A percentile compares a stretch with the other conserved stretches of the same genome.
These are phyloP conservation scores for Aureobasidium sp. DNA, from an alignment of 2,329 filamentous ascomycete genomes.

Conservation along the genomic window DNA sequence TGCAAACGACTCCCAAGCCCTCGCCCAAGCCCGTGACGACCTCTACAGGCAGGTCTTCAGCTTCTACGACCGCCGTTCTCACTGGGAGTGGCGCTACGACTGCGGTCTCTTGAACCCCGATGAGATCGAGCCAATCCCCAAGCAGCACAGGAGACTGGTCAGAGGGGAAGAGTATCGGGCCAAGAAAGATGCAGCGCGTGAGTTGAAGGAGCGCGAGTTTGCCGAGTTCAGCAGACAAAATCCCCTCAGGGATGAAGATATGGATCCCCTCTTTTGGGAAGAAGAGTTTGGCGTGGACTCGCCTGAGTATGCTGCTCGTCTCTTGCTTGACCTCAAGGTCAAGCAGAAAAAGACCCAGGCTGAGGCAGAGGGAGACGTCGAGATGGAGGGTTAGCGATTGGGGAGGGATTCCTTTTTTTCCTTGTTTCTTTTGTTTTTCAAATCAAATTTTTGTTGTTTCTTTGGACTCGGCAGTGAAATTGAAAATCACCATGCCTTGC, in stretches of 20 bases:
- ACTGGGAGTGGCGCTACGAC: neutral
- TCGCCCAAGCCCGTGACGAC: neutral
- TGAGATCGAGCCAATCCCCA: neutral
- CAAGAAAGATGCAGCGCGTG: neutral
- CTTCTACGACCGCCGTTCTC: neutral
- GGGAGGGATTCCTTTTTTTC: too few species aligned
- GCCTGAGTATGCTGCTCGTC: neutral
- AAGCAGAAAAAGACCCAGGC: neutral
- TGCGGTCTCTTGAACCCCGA: neutral
- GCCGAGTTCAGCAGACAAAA: too few species aligned
- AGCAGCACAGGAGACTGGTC: neutral
- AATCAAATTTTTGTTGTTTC: too few species aligned
- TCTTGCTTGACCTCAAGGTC: neutral
- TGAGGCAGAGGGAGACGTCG: neutral
- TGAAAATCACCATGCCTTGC: too few species aligned
- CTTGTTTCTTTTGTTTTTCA: too few species aligned
- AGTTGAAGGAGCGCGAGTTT: too few species aligned
- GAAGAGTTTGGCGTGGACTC: neutral
- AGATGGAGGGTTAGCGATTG: neutral
- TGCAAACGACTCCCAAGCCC: neutral
- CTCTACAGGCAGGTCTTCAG: constrained; percentile 1
- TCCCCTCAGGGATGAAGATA: neutral
- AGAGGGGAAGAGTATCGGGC: neutral
- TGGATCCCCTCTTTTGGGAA: neutral
- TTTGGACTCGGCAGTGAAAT: too few species aligned